phyloP scores from a whole-genome alignment of 768 basidiomycete species.

The Saitozyma podzolica region DNA sequence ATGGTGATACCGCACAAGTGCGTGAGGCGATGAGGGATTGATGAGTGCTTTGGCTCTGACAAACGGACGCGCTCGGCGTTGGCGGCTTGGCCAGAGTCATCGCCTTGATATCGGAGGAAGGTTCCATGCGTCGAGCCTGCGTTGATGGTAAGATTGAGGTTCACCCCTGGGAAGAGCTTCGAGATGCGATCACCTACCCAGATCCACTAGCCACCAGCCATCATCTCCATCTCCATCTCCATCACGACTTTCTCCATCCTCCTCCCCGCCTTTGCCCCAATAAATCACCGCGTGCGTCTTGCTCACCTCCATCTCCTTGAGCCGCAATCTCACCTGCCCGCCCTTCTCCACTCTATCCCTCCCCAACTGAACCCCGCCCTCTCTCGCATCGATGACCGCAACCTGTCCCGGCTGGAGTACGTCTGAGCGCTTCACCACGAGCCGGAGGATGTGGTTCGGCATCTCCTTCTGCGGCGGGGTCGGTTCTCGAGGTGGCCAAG shows the following conservation, averaged over 20 bases:
- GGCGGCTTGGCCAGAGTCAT: neutral
- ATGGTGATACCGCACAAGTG: constrained; percentile 35
- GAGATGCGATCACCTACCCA: constrained; percentile 29
- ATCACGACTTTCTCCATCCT: constrained; percentile 1
- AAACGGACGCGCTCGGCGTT: constrained; percentile 21
- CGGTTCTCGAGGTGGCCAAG: constrained; percentile 7
- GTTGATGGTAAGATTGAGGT: neutral
- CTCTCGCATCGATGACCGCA: constrained; percentile 41
- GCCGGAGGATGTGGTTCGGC: constrained; percentile 36
- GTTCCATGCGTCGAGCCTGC: constrained; percentile 51
- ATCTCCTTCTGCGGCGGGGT: constrained; percentile 10
- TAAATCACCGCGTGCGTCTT: constrained; percentile 47
- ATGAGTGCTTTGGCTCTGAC: constrained; percentile 36
- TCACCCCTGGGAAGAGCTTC: neutral
- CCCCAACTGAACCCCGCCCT: constrained; percentile 40
- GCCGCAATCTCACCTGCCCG: constrained; percentile 28
- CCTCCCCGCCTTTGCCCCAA: constrained; percentile 26
- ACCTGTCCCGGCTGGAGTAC: constrained; percentile 19
- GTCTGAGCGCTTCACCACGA: constrained; percentile 31
- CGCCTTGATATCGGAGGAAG: constrained; percentile 6
- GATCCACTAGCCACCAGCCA: constrained; percentile 48
- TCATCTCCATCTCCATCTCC: constrained; percentile 15
- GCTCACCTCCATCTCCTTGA: constrained; percentile 47
- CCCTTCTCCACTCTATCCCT: constrained; percentile 41
- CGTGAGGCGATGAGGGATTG: constrained; percentile 25